A percentile compares a stretch with the other conserved stretches of the same genome.
phyloP scores from a whole-genome alignment of 768 basidiomycete genomes.

The Lyophyllum semitale region DNA sequence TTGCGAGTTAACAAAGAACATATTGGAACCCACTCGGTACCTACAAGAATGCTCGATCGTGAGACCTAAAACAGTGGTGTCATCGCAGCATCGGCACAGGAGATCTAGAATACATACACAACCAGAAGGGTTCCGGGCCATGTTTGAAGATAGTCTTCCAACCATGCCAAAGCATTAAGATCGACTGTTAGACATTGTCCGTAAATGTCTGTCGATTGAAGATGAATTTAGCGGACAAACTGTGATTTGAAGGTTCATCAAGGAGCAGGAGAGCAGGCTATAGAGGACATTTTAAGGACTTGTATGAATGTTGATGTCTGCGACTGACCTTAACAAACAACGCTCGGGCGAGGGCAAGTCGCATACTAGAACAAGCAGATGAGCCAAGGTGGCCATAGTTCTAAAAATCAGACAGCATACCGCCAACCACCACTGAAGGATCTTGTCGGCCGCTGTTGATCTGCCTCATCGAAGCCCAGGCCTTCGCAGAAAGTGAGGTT shows the following conservation, averaged over 20 bases:
- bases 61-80: slow-evolving; percentile 58
- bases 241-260: slow-evolving; percentile 97
- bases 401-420: slow-evolving; percentile 35
- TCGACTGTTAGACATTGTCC: slow-evolving; percentile 53
- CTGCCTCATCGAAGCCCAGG: slow-evolving; percentile 87
- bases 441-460: slow-evolving; percentile 81
- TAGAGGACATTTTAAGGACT: not conserved
- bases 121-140: slow-evolving; percentile 92
- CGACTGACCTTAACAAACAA: slow-evolving; percentile 85
- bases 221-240: slow-evolving; percentile 40
- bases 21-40: slow-evolving; percentile 17
- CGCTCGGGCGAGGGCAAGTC: slow-evolving; percentile 91
- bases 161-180: slow-evolving; percentile 95
- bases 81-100: not conserved
- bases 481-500: slow-evolving; percentile 42
- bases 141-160: slow-evolving; percentile 95
- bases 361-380: slow-evolving; percentile 63
- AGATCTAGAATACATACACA: slow-evolving; percentile 57
- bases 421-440: slow-evolving; percentile 97
- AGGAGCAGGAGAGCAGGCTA: slow-evolving; percentile 77
- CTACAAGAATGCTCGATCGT: slow-evolving; percentile 95
- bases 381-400: not conserved
- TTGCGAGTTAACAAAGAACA: not conserved
- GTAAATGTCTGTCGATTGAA: not conserved
- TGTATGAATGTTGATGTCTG: not conserved